phyloP scores from a whole-genome alignment of 1,284 basidiomycete species.

The Irpex sp. region DNA sequence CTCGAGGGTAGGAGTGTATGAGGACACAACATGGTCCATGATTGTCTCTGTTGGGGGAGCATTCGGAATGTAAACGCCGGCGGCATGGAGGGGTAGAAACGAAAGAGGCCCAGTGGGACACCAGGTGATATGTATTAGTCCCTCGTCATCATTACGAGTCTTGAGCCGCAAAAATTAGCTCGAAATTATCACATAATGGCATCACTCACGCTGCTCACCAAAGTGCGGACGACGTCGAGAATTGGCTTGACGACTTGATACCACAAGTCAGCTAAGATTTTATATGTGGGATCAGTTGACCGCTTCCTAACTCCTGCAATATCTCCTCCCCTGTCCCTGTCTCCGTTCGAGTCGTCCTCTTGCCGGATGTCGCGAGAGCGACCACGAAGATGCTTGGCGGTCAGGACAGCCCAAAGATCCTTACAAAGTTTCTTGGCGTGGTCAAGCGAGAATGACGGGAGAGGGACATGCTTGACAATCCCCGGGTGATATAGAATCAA shows the following conservation, averaged over 20 bases:
- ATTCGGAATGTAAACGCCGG: not conserved
- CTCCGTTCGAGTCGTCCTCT: not conserved
- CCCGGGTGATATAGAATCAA: not conserved
- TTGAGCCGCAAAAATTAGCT: not conserved
- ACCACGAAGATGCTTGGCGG: not conserved
- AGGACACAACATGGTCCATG: not conserved
- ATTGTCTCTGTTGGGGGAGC: not conserved
- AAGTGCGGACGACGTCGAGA: not conserved
- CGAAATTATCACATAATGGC: not conserved
- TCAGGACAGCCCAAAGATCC: not conserved
- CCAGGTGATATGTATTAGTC: not conserved
- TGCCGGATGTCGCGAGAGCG: not conserved
- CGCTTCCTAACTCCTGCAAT: too few species aligned
- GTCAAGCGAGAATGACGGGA: not conserved
- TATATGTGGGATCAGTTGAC: not conserved
- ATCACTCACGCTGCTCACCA: not conserved
- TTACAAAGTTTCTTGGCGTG: not conserved
- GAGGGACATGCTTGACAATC: not conserved
- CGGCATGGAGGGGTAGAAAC: not conserved
- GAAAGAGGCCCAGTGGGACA: not conserved
- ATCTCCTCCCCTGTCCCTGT: not conserved
- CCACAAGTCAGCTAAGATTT: not conserved
- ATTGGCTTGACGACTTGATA: not conserved
- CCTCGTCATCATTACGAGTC: not conserved
- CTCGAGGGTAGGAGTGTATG: not conserved